Base-by-base conservation (phyloP, 23 red algal genomes). In the Gracilaria gracilis region DNA sequence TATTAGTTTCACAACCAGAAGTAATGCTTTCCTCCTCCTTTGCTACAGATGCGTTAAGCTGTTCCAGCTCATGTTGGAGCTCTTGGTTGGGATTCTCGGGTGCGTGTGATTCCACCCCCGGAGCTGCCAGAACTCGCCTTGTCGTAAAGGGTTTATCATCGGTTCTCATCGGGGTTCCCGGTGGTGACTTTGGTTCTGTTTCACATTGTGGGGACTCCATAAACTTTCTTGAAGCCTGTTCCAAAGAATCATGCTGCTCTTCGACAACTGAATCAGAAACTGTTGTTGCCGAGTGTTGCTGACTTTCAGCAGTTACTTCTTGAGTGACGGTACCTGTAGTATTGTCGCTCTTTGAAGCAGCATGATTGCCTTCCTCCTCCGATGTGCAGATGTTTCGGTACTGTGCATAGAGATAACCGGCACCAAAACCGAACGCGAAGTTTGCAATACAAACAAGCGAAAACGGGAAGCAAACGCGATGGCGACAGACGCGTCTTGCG, bases 381-480 rank as follows among this genome's bases (percentile, higher is more conserved):
- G 46, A 27, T 50, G 8, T 23, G 72, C 72, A 77, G 72, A 51
- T n/a, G 72, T 86, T 86, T 34, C 44, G 82, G 59, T 72, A 86
- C 7, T 71, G 61, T 2, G 82, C 61, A 34, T 66, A 54, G 40
- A 72, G 36, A 36, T 62, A 55, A 61, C 82, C 61, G 14, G 65
- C 65, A 32, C 82, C 82, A 69, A 90, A 90, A 58, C 87, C 87
- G 21, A 90, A 42, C 4, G 74, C 74, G 54, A 90, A 74, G 54
- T 90, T 90, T 40, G 76, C 74, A 51, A 90, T 65, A 51, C 84
- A 88, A 57, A 62, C 53, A 82, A 82, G 79, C 4, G 79, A 82
- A 82, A 62, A 40, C 79, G 79, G 0, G 79, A 82, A 25, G 72
- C 72, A 77, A 77, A 77, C 72, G 72, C 72, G 46, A 77, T 77